Conservation (phyloP, 306 rosid species). For the Citrullus mucosospermus region DNA sequence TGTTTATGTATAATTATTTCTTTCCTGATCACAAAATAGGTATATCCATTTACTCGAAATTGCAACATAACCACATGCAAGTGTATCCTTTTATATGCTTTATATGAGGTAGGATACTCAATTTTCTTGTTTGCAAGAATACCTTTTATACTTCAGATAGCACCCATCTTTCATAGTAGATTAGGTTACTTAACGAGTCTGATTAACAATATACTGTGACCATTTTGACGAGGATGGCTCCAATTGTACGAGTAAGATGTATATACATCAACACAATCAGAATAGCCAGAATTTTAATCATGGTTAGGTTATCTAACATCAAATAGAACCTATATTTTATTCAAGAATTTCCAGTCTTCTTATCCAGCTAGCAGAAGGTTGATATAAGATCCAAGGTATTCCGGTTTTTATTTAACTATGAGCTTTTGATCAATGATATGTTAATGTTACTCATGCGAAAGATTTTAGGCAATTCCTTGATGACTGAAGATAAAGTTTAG, state of each 20-base stretch:
- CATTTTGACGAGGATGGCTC: background rate
- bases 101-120: background rate
- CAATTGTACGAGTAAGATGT: background rate
- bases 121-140: background rate
- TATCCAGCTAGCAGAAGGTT: background rate
- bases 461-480: background rate
- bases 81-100: background rate
- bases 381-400: background rate
- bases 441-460: background rate
- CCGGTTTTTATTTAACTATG: background rate
- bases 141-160: background rate
- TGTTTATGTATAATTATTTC: background rate
- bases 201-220: background rate
- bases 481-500: background rate
- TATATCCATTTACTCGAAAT: background rate
- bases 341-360: background rate
- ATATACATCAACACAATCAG: background rate
- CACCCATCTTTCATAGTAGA: background rate
- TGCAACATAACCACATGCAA: background rate
- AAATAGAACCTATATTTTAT: background rate
- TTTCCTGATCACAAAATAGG: background rate
- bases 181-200: background rate
- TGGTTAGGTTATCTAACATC: background rate
- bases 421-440: background rate
- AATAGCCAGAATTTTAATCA: background rate